Base-by-base conservation (phyloP, 805 yeast genomes). In the Candida ortonii region DNA sequence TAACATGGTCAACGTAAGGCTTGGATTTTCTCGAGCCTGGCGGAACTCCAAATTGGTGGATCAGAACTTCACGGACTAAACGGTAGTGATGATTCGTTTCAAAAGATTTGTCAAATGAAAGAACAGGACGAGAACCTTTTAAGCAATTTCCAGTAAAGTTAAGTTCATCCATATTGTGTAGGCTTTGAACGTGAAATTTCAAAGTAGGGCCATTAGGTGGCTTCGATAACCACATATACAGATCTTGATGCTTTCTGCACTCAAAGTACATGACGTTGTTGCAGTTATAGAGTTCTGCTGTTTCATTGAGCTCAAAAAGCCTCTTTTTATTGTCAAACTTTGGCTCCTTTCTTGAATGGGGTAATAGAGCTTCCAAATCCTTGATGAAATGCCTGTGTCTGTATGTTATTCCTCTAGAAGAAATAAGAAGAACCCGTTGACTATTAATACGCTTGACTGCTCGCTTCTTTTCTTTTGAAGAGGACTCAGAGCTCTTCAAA, bases 171-270 rank as follows among this genome's bases (percentile, higher is more conserved):
- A 88, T 77, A 21, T 97, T 93, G 62, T 93, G 97, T 65, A 93
- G 71, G 64, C 93, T 93, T 65, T 90, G 96, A 40, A 93, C 74
- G 58, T 83, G 93, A 62, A 93, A 90, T 64, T 93, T 93, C 53
- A 85, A 67, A 16, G 97, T 90, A 40, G 98, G 98, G 1, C 98
- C 98, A 59, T 93, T 90, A 26, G 98, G 98, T 18, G 97, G 93
- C 64, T 93, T 90, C 21, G 96, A 77, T 45, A 93, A 61, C 96
- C 97, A 93, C 61, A 93, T 62, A 61, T 93, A 93, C 54, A 93
- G 76, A 65, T 93, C 98, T 62, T 80, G 84, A 64, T 90, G 97
- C 64, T 93, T 93, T 67, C 97, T 81, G 36, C 95, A 86, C 64
- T 93, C 98, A 59, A 93, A 93, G 60, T 84, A 93, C 59, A 88